These are phyloP conservation scores for Sisymbrium altissimum DNA, from an alignment of 345 rosid species.

Conservation along the genomic window DNA sequence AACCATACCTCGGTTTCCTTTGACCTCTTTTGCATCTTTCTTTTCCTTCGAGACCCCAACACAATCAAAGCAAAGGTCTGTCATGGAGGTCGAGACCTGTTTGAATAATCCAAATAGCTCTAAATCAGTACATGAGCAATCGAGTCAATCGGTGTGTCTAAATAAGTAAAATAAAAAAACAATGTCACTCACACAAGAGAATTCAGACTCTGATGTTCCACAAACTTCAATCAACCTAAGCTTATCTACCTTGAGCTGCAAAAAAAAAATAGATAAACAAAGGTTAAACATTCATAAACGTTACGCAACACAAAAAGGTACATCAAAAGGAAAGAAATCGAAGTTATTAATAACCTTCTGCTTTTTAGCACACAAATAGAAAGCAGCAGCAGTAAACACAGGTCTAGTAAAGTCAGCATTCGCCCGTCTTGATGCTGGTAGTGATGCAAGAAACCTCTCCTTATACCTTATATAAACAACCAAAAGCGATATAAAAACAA, in stretches of 20 bases:
- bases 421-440: slow-evolving; percentile 66
- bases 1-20: slow-evolving; percentile 36
- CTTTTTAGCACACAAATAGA: slow-evolving; percentile 77
- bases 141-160: slow-evolving; percentile 39
- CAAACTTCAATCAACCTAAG: slow-evolving; percentile 80
- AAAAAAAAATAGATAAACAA: not conserved
- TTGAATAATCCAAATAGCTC: not conserved
- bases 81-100: slow-evolving; percentile 36
- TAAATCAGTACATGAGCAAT: slow-evolving; percentile 26
- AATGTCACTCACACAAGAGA: slow-evolving; percentile 57
- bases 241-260: slow-evolving; percentile 88
- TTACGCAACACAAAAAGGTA: not conserved
- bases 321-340: not conserved
- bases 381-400: slow-evolving; percentile 85
- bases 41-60: slow-evolving; percentile 43
- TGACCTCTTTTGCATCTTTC: slow-evolving; percentile 35
- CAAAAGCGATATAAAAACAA: not conserved
- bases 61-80: slow-evolving; percentile 33
- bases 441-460: slow-evolving; percentile 71
- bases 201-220: slow-evolving; percentile 86
- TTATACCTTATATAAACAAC: slow-evolving; percentile 50
- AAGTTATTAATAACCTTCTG: slow-evolving; percentile 53
- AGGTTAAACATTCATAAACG: not conserved
- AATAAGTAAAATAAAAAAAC: not conserved
- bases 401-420: slow-evolving; percentile 78